Percentiles rank a stretch among this genome's conserved stretches.
These are phyloP conservation scores for Tulasnella sp. DNA, from an alignment of 768 basidiomycete species.

Conservation along the genomic window DNA sequence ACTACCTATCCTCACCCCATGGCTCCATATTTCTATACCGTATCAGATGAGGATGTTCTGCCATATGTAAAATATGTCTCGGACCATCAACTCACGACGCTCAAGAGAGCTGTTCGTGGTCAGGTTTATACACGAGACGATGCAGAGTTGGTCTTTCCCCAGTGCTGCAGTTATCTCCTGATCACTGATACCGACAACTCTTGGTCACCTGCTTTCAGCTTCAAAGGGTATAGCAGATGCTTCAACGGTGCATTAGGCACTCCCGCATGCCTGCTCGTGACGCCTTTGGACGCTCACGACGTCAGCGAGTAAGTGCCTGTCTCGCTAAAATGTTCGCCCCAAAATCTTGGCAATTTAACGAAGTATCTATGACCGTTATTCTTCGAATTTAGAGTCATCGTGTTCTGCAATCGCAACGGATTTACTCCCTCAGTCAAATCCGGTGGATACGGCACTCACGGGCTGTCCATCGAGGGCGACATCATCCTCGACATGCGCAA, in stretches of 20 bases:
- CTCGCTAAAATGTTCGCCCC: constrained; percentile 4
- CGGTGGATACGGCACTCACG: constrained; percentile 84
- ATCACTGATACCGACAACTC: background rate
- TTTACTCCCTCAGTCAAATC: constrained; percentile 75
- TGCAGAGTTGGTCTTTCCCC: constrained; percentile 2
- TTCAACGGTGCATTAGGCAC: constrained; percentile 71
- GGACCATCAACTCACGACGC: background rate
- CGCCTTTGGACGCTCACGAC: constrained; percentile 68
- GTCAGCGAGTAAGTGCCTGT: constrained; percentile 56
- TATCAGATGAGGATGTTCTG: constrained; percentile 1
- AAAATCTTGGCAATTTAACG: too few relatives aligned
- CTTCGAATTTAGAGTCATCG: constrained; percentile 39
- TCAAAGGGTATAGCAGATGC: constrained; percentile 27
- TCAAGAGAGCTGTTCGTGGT: constrained; percentile 1
- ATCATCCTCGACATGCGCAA: constrained; percentile 70
- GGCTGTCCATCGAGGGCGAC: constrained; percentile 80
- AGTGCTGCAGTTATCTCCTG: background rate
- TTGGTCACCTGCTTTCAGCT: constrained; percentile 20
- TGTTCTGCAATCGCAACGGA: constrained; percentile 60
- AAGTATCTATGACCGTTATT: background rate
- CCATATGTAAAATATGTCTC: constrained; percentile 1
- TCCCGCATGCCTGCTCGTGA: constrained; percentile 49
- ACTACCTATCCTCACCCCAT: too few relatives aligned
- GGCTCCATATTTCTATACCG: background rate
- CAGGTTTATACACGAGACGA: background rate